Conservation (phyloP, 2,329 filamentous ascomycete species). For the Phyllachora maydis region DNA sequence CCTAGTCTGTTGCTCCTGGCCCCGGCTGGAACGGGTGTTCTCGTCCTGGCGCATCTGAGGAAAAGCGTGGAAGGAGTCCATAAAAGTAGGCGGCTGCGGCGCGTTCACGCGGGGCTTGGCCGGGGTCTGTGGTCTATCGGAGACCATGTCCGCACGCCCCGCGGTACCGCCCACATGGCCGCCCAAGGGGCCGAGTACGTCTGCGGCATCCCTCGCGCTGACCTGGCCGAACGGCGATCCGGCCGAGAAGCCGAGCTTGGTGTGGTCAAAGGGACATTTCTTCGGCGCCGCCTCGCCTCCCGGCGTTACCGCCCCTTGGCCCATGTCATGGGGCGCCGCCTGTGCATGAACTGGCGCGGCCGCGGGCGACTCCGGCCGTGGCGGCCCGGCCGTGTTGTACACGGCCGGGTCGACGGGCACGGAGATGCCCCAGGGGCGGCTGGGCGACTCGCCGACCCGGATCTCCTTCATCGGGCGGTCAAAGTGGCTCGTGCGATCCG, state of each 20-base stretch:
- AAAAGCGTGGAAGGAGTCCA: too few relatives aligned
- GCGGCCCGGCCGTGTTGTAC: conserved; percentile 19
- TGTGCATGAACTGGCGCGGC: conserved; percentile 31
- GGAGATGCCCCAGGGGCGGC: conserved; percentile 78
- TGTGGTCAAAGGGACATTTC: conserved; percentile 34
- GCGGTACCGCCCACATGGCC: too few relatives aligned
- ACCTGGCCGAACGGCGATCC: conserved; percentile 3
- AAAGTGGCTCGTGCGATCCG: conserved; percentile 53
- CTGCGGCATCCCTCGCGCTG: conserved; percentile 2
- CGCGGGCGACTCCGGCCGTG: conserved; percentile 28
- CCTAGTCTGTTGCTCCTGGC: too few relatives aligned
- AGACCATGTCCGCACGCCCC: conserved; percentile 1
- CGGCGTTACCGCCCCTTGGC: too few relatives aligned
- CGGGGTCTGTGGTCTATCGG: conserved; percentile 6
- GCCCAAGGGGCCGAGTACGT: conserved; percentile 1
- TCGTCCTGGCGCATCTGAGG: too few relatives aligned
- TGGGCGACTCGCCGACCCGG: conserved; percentile 83
- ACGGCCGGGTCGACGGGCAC: too few relatives aligned
- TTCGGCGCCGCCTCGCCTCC: conserved; percentile 10
- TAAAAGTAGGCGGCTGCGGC: conserved; percentile 8
- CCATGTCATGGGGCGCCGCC: too few relatives aligned
- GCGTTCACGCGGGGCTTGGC: conserved; percentile 26
- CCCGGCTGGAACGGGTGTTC: too few relatives aligned
- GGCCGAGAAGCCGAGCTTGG: conserved; percentile 8
- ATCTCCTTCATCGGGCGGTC: conserved; percentile 75